Percentiles rank a stretch among this genome's conserved stretches.
Conservation (phyloP, 768 basidiomycete species). For the Collybiopsis luxurians region DNA sequence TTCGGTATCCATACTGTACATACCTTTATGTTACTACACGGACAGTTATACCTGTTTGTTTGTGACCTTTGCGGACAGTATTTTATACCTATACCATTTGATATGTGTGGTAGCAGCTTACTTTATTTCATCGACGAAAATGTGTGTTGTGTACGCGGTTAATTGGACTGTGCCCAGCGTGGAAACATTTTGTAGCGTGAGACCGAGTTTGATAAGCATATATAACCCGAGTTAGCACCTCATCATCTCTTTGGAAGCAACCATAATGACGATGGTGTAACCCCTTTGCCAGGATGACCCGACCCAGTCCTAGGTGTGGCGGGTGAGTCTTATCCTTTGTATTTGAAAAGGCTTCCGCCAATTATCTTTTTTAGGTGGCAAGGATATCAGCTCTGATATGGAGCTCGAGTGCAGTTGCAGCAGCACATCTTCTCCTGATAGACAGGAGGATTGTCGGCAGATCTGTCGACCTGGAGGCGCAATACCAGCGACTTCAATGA, state of each 20-base stretch:
- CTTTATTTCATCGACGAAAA: not conserved
- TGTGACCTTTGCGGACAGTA: not conserved
- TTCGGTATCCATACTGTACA: too few species aligned
- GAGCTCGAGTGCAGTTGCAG: too few species aligned
- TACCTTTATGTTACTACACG: too few species aligned
- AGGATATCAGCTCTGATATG: not conserved
- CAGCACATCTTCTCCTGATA: too few species aligned
- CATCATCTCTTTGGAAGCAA: not conserved
- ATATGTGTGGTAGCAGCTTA: not conserved
- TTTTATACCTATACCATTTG: not conserved
- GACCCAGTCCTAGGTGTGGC: not conserved
- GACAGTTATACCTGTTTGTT: not conserved
- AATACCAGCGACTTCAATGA: too few species aligned
- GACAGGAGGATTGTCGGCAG: too few species aligned
- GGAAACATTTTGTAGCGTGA: not conserved
- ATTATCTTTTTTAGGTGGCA: not conserved
- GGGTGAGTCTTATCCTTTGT: not conserved
- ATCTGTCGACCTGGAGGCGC: too few species aligned
- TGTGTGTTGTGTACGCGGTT: not conserved
- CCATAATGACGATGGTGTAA: constrained; percentile 1
- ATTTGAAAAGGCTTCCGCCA: not conserved
- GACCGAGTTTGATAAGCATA: not conserved
- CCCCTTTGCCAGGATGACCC: not conserved
- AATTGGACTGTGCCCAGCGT: not conserved
- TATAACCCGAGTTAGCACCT: too few species aligned